Evolutionary conservation across 2,329 filamentous ascomycete species (phyloP).

Genomic region (Penicillium sp.): DNA sequence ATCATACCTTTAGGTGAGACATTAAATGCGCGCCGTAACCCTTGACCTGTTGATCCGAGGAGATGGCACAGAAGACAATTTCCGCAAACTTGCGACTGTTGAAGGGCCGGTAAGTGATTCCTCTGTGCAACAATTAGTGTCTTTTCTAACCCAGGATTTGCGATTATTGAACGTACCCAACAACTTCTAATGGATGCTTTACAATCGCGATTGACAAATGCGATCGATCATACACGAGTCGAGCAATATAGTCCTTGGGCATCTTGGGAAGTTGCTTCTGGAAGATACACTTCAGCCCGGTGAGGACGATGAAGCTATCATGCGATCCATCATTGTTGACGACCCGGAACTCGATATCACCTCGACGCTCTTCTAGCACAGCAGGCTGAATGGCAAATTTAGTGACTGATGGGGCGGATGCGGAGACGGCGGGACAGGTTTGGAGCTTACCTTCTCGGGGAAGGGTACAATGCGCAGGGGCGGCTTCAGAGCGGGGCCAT

Average conservation of each 20-base stretch:
- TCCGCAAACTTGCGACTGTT: slow-evolving; percentile 90
- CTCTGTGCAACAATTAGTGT: slow-evolving; percentile 52
- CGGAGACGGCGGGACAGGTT: background rate
- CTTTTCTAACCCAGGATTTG: background rate
- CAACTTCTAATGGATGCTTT: slow-evolving; percentile 93
- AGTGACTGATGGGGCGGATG: slow-evolving; percentile 25
- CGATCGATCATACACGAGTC: slow-evolving; percentile 94
- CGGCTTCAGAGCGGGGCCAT: slow-evolving; percentile 49
- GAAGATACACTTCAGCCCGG: slow-evolving; percentile 95
- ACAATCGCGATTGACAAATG: slow-evolving; percentile 97
- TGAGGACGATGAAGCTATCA: slow-evolving; percentile 90
- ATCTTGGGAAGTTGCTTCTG: slow-evolving; percentile 98
- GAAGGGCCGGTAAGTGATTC: slow-evolving; percentile 95
- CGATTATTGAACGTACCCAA: slow-evolving; percentile 51
- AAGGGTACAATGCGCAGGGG: slow-evolving; percentile 71
- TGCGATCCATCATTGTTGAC: slow-evolving; percentile 93
- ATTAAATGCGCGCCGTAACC: slow-evolving; percentile 97
- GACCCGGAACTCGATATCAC: slow-evolving; percentile 94
- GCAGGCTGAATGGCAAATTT: slow-evolving; percentile 60
- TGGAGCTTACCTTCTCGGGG: slow-evolving; percentile 71
- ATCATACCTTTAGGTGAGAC: slow-evolving; percentile 79
- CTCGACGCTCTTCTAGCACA: slow-evolving; percentile 87
- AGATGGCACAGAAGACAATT: slow-evolving; percentile 98
- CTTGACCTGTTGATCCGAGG: slow-evolving; percentile 96
- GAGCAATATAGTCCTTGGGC: slow-evolving; percentile 98